A percentile compares a stretch with the other conserved stretches of the same genome.
Conservation (phyloP, 2,329 filamentous ascomycete genomes). For the Colletotrichum echinochloae region DNA sequence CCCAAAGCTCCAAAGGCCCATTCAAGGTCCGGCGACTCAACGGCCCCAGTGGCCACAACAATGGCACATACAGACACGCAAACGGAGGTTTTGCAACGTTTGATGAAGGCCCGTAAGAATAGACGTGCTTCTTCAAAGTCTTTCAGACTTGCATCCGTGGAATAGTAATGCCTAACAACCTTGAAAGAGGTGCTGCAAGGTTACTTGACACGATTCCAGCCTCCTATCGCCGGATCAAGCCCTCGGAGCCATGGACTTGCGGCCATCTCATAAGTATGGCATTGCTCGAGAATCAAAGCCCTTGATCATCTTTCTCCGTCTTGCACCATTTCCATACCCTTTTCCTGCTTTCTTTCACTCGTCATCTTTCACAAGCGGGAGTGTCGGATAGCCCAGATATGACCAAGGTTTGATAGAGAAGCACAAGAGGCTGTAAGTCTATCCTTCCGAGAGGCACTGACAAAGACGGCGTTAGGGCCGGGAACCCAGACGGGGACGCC, state of each 20-base stretch:
- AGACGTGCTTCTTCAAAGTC: background rate
- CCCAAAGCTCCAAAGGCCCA: background rate
- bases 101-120: background rate
- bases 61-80: background rate
- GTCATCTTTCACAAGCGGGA: background rate
- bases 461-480: background rate
- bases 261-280: conserved; percentile 4
- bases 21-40: background rate
- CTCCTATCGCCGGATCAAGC: background rate
- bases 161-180: background rate
- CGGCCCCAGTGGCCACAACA: background rate
- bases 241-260: no score
- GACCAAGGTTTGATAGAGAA: background rate
- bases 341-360: background rate
- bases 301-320: background rate
- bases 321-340: background rate
- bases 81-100: background rate
- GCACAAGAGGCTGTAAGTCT: conserved; percentile 1
- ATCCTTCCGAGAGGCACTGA: background rate
- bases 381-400: background rate
- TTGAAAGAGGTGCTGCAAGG: background rate
- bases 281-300: background rate
- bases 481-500: background rate
- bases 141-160: background rate
- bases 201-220: background rate